Conservation (phyloP, 1,284 basidiomycete genomes). For the Singerocomus rubriflavus region DNA sequence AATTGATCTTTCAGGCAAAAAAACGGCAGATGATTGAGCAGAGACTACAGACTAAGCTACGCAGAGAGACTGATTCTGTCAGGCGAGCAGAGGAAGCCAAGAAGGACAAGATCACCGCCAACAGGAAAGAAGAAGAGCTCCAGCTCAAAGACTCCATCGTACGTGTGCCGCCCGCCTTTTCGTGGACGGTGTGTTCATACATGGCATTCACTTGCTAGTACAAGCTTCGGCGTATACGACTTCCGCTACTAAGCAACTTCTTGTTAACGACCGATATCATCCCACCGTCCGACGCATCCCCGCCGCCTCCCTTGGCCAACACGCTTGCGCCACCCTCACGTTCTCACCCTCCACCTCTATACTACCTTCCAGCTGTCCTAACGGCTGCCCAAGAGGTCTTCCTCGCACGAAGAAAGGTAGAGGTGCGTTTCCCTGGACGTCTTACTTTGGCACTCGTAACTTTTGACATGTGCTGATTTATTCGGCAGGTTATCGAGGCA, state of each 20-base stretch:
- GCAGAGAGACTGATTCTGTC: constrained; percentile 78
- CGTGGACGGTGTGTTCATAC: neutral
- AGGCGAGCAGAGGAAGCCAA: constrained; percentile 78
- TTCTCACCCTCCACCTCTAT: constrained; percentile 70
- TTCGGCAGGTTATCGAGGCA: constrained; percentile 54
- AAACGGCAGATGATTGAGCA: constrained; percentile 76
- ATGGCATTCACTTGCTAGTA: constrained; percentile 41
- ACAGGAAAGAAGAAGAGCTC: constrained; percentile 74
- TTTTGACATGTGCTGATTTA: constrained; percentile 1
- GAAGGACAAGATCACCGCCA: constrained; percentile 71
- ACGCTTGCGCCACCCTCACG: constrained; percentile 52
- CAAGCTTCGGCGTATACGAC: constrained; percentile 64
- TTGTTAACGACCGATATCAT: constrained; percentile 71
- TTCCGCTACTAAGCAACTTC: constrained; percentile 73
- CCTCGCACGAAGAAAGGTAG: constrained; percentile 54
- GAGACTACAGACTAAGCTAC: constrained; percentile 74
- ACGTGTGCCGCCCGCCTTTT: constrained; percentile 32
- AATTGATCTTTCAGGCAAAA: constrained; percentile 52
- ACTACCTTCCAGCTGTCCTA: constrained; percentile 69
- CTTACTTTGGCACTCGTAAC: neutral
- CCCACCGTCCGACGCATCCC: constrained; percentile 34
- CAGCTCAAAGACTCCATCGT: constrained; percentile 77
- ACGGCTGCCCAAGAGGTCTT: constrained; percentile 70
- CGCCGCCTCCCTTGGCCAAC: constrained; percentile 35
- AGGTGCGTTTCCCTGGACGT: constrained; percentile 41